Evolutionary conservation across 306 rosid genomes (phyloP).

Genomic region (Gynostemma pentaphyllum): DNA sequence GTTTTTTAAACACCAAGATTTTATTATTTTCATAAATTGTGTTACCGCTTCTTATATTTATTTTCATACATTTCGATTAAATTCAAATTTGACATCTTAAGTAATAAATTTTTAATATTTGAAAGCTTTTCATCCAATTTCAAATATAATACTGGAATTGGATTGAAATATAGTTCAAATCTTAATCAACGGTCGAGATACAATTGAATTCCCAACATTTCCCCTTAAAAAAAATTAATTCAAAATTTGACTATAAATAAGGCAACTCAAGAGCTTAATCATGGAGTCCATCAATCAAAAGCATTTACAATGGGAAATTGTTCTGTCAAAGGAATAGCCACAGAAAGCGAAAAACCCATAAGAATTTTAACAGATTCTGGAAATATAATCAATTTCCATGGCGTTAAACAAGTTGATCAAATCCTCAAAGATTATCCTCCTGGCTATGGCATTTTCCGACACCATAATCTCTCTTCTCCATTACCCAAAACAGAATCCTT

Average conservation of each 20-base stretch:
- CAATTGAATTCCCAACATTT: neutral
- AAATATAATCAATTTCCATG: neutral
- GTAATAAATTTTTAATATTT: neutral
- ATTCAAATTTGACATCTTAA: neutral
- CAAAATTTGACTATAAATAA: neutral
- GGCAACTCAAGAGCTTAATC: neutral
- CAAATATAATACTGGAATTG: neutral
- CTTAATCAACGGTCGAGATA: neutral
- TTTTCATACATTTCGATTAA: too few relatives aligned
- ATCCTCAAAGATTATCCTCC: constrained; percentile 8
- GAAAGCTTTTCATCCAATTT: neutral
- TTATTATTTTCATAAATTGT: too few relatives aligned
- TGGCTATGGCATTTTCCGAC: constrained; percentile 13
- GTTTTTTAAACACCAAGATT: too few relatives aligned
- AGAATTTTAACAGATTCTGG: constrained; percentile 13
- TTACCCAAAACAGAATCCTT: neutral
- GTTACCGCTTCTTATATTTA: too few relatives aligned
- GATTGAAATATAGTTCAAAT: neutral
- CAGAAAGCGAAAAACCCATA: constrained; percentile 1
- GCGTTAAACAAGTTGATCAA: constrained; percentile 10
- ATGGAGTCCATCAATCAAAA: neutral
- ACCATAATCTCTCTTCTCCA: constrained; percentile 2
- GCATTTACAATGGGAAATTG: constrained; percentile 9
- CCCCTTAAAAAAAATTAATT: neutral
- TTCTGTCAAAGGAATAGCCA: constrained; percentile 3